Evolutionary conservation across 176 grass and related monocot genomes (phyloP).

Genomic region (Ensete glaucum): DNA sequence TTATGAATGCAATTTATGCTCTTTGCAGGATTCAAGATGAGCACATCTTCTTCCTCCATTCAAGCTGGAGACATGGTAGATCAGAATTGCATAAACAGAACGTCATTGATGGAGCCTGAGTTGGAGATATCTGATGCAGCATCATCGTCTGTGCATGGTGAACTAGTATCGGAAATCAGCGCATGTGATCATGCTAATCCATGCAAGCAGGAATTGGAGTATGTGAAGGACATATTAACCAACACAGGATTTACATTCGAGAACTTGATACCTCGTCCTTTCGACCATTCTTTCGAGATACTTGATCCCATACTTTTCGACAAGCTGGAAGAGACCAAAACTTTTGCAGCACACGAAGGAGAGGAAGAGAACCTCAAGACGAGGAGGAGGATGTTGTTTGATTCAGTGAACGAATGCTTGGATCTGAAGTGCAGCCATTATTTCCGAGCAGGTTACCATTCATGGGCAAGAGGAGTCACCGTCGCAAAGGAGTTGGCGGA

Average conservation of each 20-base stretch:
- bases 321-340: constrained; percentile 33
- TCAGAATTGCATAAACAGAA: constrained; percentile 32
- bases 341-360: constrained; percentile 16
- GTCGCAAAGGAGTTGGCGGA: constrained; percentile 39
- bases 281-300: constrained; percentile 32
- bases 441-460: constrained; percentile 47
- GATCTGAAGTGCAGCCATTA: constrained; percentile 53
- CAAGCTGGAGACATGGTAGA: constrained; percentile 28
- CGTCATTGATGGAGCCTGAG: constrained; percentile 33
- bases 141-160: constrained; percentile 34
- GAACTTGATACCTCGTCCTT: constrained; percentile 16
- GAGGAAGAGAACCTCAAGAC: constrained; percentile 38
- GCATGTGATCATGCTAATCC: constrained; percentile 28
- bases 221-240: constrained; percentile 60
- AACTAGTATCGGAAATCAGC: constrained; percentile 45
- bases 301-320: constrained; percentile 44
- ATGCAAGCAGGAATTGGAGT: constrained; percentile 40
- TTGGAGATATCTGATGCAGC: constrained; percentile 50
- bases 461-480: constrained; percentile 55
- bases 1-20: constrained; percentile 1
- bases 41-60: constrained; percentile 22
- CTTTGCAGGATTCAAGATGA: constrained; percentile 37
- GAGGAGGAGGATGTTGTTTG: constrained; percentile 57
- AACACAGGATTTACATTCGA: constrained; percentile 15
- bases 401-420: constrained; percentile 52